A percentile compares a stretch with the other conserved stretches of the same genome.
phyloP scores from a whole-genome alignment of 1,284 basidiomycete genomes.

The Megacollybia platyphylla region DNA sequence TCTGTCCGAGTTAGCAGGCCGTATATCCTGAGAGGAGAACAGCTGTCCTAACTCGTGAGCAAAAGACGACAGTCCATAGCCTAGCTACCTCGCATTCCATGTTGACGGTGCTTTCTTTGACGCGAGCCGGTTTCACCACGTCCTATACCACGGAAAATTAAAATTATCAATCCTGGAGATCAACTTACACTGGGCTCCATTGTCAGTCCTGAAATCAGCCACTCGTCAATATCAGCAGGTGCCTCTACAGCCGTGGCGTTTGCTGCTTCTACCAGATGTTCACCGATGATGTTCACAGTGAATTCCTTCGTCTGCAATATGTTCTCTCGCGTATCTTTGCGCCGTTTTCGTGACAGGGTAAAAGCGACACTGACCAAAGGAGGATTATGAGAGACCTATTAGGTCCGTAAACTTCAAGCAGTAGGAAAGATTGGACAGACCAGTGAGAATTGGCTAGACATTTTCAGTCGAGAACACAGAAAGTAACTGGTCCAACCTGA shows the following conservation, averaged over 20 bases:
- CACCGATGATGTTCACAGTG: slow-evolving; percentile 67
- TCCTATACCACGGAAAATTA: slow-evolving; percentile 14
- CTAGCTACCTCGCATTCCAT: slow-evolving; percentile 56
- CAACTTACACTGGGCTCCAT: slow-evolving; percentile 42
- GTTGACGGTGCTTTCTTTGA: slow-evolving; percentile 59
- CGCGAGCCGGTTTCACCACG: slow-evolving; percentile 49
- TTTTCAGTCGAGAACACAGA: slow-evolving; percentile 4
- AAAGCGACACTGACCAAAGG: slow-evolving; percentile 57
- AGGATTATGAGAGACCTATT: slow-evolving; percentile 48
- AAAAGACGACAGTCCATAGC: slow-evolving; percentile 5
- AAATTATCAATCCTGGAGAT: background rate
- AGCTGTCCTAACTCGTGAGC: slow-evolving; percentile 19
- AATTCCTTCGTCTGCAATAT: slow-evolving; percentile 60
- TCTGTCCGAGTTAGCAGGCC: slow-evolving; percentile 22
- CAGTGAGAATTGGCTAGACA: slow-evolving; percentile 44
- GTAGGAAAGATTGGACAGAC: slow-evolving; percentile 13
- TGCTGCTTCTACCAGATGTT: slow-evolving; percentile 61
- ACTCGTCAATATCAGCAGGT: slow-evolving; percentile 56
- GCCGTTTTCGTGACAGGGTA: slow-evolving; percentile 22
- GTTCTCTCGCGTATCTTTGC: slow-evolving; percentile 60
- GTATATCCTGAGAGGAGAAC: slow-evolving; percentile 44
- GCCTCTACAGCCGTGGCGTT: slow-evolving; percentile 60
- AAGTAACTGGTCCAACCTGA: slow-evolving; percentile 26
- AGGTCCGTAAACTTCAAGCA: slow-evolving; percentile 8
- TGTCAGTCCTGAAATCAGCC: slow-evolving; percentile 63